Base-by-base conservation (phyloP, 148 eudicot genomes). In the Cornus suecica region DNA sequence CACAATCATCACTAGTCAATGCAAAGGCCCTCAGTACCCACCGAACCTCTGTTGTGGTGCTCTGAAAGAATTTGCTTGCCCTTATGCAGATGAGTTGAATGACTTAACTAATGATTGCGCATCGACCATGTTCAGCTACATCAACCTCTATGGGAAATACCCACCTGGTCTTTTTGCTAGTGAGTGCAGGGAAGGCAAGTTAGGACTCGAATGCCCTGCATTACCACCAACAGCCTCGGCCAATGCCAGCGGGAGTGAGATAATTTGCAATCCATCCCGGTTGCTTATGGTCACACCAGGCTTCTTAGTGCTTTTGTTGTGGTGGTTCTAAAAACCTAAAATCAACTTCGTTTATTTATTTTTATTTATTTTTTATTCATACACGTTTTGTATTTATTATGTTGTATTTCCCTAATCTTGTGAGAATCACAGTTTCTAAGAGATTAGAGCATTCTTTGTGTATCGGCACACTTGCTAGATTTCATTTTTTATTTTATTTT, bases 81-180 rank as follows among this genome's bases (percentile, higher is more conserved):
- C 85, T 42, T 83, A 61, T 54, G 68, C 51, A 1, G 86, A 82
- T 1, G 45, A 76, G 1, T 4, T 88, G 16, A 84, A 84, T 29
- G 86, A 88, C 77, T 52, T 78, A 28, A 61, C 68, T 10, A 85
- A 72, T 22, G 76, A 83, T 16, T 88, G 91, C 66, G 84, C 91
- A 23, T 1, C 84, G 8, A 80, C 83, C 54, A 83, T 88, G 88
- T 88, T 88, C 76, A 86, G 87, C 65, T 88, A 88, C 80, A 84
- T 88, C 32, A 83, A 85, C 72, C 79, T 84, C 23, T 56, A 85
- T 10, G 91, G 90, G n/a, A 80, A 76, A 24, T 84, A 84, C 77
- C 86, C 87, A 22, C 83, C 85, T 0, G 86, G 84, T 14, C 81
- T 87, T 31, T 87, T 84, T 30, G 63, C 87, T 18, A 84, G 79